Evolutionary conservation across 768 basidiomycete species (phyloP), one percentile per base, ranked within the genome.

Genomic region (Paxillus ammoniavirescens): DNA sequence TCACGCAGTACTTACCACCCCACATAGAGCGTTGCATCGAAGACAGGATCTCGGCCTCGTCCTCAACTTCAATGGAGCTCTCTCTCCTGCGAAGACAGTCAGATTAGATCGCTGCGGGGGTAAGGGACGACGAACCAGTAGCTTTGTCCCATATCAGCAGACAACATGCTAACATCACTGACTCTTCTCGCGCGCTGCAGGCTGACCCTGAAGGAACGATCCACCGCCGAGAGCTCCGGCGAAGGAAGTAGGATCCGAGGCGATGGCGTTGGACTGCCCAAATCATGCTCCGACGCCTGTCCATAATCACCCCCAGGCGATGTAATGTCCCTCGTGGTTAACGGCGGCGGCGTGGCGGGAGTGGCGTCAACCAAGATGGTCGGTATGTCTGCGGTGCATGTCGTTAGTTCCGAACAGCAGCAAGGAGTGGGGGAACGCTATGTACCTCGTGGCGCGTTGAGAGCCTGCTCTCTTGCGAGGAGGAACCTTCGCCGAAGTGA

Each of bases 401-500:
- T 41, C 21, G 50, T 59, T n/a, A 52, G 31, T 45, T 55, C 7
- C 31, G 9, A 31, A 9, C 15, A 10, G 10, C 31, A 31, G 3
- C n/a, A 40, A 12, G 43, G 26, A 36, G 8, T 36, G 15, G 37
- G 44, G 57, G 41, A n/a, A 15, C 37, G 31, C 30, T 14, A 61
- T 65, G 37, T 55, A 80, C 81, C 81, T 64, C 72, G 64, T 55
- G 74, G 72, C 26, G 74, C 73, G 41, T 73, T 68, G 59, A 70
- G 65, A 31, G 70, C 72, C 49, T 75, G 66, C 55, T 84, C 81
- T 48, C 77, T 71, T 52, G 74, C 57, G 1, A 74, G 79, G 42
- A 90, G 64, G 72, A 86, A 93, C 51, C 82, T 77, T 38, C 87
- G 79, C 5, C 92, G 84, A 57, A 79, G 80, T 7, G 84, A 82